These are phyloP conservation scores for Stylosanthes scabra DNA, from an alignment of 331 rosid species.

Conservation along the genomic window DNA sequence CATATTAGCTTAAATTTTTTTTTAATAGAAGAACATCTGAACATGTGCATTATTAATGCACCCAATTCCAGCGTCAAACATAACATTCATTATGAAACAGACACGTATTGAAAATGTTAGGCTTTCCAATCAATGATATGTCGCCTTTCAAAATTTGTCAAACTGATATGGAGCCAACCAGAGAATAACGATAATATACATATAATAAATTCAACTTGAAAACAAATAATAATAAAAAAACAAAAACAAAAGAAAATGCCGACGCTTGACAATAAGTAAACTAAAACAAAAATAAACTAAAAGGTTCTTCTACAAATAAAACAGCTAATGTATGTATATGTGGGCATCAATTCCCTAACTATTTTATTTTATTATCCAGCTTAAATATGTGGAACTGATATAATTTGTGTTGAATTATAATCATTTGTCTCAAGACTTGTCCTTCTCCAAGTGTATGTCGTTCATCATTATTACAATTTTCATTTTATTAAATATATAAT, in stretches of 20 bases:
- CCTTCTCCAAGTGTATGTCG: neutral
- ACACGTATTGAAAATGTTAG: slow-evolving; percentile 11
- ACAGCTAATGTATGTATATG: slow-evolving; percentile 8
- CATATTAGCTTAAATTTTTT: neutral
- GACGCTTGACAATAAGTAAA: neutral
- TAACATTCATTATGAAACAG: slow-evolving; percentile 1
- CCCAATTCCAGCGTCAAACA: slow-evolving; percentile 19
- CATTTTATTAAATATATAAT: neutral
- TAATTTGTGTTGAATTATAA: neutral
- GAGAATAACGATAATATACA: no score
- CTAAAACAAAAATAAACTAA: no score
- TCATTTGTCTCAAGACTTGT: neutral
- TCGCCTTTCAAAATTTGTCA: slow-evolving; percentile 16
- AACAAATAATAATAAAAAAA: no score
- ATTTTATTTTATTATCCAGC: neutral
- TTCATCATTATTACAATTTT: neutral
- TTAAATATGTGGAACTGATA: slow-evolving; percentile 3
- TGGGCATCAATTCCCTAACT: neutral
- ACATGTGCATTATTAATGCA: no score
- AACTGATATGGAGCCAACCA: neutral
- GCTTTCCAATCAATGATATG: slow-evolving; percentile 1
- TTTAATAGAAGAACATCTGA: neutral
- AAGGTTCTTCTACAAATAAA: neutral
- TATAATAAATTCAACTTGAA: no score
- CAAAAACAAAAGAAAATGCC: neutral